Conservation (phyloP, 1,284 basidiomycete genomes). For the Sparassis latifolia region DNA sequence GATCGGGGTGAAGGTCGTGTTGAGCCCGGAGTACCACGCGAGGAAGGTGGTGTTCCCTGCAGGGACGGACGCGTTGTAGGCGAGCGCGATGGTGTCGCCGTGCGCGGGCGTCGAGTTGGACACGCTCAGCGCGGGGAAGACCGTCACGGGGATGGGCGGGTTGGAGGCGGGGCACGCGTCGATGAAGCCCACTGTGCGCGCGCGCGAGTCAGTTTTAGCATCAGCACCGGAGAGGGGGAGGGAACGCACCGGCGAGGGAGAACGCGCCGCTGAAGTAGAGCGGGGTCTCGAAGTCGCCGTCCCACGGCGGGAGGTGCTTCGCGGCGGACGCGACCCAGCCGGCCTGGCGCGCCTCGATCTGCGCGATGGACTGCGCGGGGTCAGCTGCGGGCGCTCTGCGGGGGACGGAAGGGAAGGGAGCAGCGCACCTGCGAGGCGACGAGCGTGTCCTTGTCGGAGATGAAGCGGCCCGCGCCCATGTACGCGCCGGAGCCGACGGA, state of each 20-base stretch:
- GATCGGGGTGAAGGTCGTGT: constrained; percentile 28
- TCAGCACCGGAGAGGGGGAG: not conserved
- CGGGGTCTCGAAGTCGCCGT: constrained; percentile 47
- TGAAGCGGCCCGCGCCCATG: constrained; percentile 37
- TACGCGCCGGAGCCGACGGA: constrained; percentile 46
- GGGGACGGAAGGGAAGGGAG: not conserved
- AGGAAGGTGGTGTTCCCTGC: constrained; percentile 24
- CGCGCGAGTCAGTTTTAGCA: constrained; percentile 12
- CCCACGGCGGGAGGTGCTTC: constrained; percentile 43
- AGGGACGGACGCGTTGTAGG: constrained; percentile 19
- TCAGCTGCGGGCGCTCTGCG: not conserved
- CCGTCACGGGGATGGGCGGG: constrained; percentile 31
- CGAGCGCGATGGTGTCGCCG: constrained; percentile 21
- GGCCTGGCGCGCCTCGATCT: constrained; percentile 42
- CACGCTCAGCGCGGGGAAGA: constrained; percentile 33
- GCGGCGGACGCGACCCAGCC: constrained; percentile 46
- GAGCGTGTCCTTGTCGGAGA: constrained; percentile 12
- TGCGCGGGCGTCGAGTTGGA: constrained; percentile 13
- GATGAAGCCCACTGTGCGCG: constrained; percentile 32
- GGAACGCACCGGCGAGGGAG: constrained; percentile 16
- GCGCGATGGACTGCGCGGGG: constrained; percentile 30
- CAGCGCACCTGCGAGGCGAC: constrained; percentile 5
- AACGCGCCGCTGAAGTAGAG: constrained; percentile 37
- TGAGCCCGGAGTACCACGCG: constrained; percentile 33
- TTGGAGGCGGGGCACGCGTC: constrained; percentile 39